Conservation (phyloP, 1,139 yeast genomes). For the Saccharomyces hybrid region DNA sequence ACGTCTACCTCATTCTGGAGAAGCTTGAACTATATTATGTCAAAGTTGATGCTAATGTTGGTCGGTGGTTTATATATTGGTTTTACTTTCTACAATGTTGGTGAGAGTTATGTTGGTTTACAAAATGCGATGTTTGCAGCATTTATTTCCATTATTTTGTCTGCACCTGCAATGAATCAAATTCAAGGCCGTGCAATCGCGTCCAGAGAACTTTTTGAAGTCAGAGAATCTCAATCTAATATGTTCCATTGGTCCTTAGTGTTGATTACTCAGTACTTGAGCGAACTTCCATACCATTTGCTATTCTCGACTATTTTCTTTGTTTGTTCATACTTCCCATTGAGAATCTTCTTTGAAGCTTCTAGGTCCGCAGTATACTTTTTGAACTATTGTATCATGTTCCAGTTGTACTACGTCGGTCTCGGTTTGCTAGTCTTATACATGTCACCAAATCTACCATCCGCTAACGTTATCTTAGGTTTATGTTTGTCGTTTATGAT, state of each 20-base stretch:
- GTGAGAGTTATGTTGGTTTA: slow-evolving; percentile 33
- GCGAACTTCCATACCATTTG: slow-evolving; percentile 51
- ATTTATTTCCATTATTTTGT: slow-evolving; percentile 39
- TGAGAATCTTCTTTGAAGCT: slow-evolving; percentile 41
- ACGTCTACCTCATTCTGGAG: slow-evolving; percentile 40
- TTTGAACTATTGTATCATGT: slow-evolving; percentile 46
- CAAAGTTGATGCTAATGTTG: slow-evolving; percentile 37
- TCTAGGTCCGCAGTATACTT: slow-evolving; percentile 49
- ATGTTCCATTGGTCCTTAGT: slow-evolving; percentile 60
- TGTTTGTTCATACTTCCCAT: slow-evolving; percentile 51
- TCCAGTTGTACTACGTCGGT: slow-evolving; percentile 49
- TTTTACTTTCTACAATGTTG: slow-evolving; percentile 38
- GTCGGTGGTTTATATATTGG: slow-evolving; percentile 40
- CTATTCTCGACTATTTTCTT: slow-evolving; percentile 47
- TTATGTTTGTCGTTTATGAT: slow-evolving; percentile 47
- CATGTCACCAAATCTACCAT: slow-evolving; percentile 53
- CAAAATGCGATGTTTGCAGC: slow-evolving; percentile 45
- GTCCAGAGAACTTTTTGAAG: slow-evolving; percentile 51
- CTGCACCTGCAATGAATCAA: slow-evolving; percentile 39
- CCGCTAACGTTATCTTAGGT: slow-evolving; percentile 52
- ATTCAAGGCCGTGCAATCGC: slow-evolving; percentile 43
- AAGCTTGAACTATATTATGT: slow-evolving; percentile 37
- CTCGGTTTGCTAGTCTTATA: slow-evolving; percentile 50
- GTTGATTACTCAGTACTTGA: slow-evolving; percentile 43
- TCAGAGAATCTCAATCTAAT: slow-evolving; percentile 56